Evolutionary conservation across 106 monocot genomes (phyloP), one percentile per base, ranked within the genome.

Genomic region (Dendrobium nobile): DNA sequence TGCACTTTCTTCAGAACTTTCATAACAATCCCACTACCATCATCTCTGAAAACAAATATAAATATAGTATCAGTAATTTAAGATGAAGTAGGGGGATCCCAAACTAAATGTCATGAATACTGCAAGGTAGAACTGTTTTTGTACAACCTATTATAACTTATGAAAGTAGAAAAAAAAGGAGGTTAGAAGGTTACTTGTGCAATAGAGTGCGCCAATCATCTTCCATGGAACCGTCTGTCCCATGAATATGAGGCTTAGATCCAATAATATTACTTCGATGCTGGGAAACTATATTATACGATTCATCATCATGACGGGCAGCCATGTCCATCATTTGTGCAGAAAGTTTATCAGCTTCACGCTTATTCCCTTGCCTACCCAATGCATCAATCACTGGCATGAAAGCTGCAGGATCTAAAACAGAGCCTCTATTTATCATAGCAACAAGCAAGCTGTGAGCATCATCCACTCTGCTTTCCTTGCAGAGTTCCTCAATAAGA

Each of bases 301-400:
- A 78, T 79, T 83, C 80, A 80, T 87, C 80, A 80, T 87, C 85
- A 26, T 70, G 67, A 47, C 40, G 54, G 17, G 81, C 83, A 77
- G 88, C 91, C 91, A 94, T 99, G 40, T 87, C 77, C 91, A 99
- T 95, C 98, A 99, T 99, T 64, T 59, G 72, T 41, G 91, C 89
- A 47, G 91, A 88, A 9, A 99, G 85, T 73, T 87, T 87, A 82
- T 99, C 86, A 77, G 84, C 90, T 44, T 91, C 92, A 51, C 80
- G 84, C 78, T 88, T 99, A 41, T 86, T 88, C 78, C 98, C 91
- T 40, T 54, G 93, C 77, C 83, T 82, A 73, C 75, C 85, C 18
- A 99, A 76, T 73, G 82, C 76, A 85, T 99, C 95, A 54, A 99
- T 90, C 65, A 99, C 81, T 27, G 95, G 98, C 86, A 99, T 82